Conservation (phyloP, 2,329 filamentous ascomycete species). For the Boeremia lycopersici region DNA sequence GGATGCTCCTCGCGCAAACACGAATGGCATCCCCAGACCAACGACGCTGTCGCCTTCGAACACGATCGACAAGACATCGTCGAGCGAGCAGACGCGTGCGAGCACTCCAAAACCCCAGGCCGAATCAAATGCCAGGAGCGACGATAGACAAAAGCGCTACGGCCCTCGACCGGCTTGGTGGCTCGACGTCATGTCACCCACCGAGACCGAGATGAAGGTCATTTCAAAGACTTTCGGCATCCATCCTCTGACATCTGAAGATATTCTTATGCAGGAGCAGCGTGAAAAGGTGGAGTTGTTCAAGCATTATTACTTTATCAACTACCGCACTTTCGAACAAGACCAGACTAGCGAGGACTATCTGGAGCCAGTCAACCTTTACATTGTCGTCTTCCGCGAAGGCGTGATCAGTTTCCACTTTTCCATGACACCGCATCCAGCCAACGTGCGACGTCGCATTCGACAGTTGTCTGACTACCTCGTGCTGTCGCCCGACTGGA, state of each 20-base stretch:
- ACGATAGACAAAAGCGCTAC: slow-evolving; percentile 46
- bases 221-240: slow-evolving; percentile 93
- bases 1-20: slow-evolving; percentile 28
- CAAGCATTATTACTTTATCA: slow-evolving; percentile 97
- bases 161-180: slow-evolving; percentile 94
- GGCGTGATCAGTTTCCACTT: slow-evolving; percentile 97
- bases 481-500: slow-evolving; percentile 93
- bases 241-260: slow-evolving; percentile 91
- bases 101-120: slow-evolving; percentile 59
- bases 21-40: slow-evolving; percentile 37
- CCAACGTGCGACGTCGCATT: slow-evolving; percentile 92
- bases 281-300: slow-evolving; percentile 98
- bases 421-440: slow-evolving; percentile 91
- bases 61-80: slow-evolving; percentile 43
- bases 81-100: slow-evolving; percentile 53
- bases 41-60: slow-evolving; percentile 32
- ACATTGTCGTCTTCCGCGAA: slow-evolving; percentile 94
- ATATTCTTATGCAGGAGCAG: slow-evolving; percentile 96
- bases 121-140: slow-evolving; percentile 28
- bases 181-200: slow-evolving; percentile 90
- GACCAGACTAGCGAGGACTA: slow-evolving; percentile 88
- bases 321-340: slow-evolving; percentile 97
- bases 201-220: slow-evolving; percentile 93
- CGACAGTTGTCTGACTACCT: slow-evolving; percentile 93
- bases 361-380: slow-evolving; percentile 95